These are phyloP conservation scores for Luvunga scandens DNA, from an alignment of 345 rosid genomes.

Conservation along the genomic window DNA sequence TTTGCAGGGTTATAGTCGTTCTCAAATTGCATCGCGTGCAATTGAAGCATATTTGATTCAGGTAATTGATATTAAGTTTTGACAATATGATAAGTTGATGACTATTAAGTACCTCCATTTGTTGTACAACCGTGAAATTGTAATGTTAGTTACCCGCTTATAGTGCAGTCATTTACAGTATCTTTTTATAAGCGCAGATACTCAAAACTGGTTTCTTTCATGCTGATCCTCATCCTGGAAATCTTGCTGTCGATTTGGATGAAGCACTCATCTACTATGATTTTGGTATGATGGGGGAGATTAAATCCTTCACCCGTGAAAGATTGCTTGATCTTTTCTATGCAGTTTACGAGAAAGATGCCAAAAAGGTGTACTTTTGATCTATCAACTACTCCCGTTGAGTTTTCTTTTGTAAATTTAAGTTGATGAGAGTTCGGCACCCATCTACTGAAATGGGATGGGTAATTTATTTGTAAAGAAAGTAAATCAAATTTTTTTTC, in stretches of 20 bases:
- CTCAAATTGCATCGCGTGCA: slow-evolving; percentile 82
- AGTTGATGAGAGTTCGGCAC: neutral
- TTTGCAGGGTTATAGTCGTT: slow-evolving; percentile 57
- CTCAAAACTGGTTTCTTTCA: slow-evolving; percentile 94
- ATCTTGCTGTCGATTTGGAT: slow-evolving; percentile 84
- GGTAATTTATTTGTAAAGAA: neutral
- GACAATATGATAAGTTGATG: neutral
- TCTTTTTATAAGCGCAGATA: slow-evolving; percentile 47
- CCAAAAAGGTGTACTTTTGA: slow-evolving; percentile 61
- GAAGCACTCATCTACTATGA: slow-evolving; percentile 88
- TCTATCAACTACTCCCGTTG: slow-evolving; percentile 8
- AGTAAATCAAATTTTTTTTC: neutral
- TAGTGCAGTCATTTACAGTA: slow-evolving; percentile 4
- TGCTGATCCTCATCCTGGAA: slow-evolving; percentile 99
- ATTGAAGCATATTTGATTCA: slow-evolving; percentile 93
- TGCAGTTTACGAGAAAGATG: slow-evolving; percentile 91
- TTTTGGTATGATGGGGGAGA: slow-evolving; percentile 99
- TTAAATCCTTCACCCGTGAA: slow-evolving; percentile 80
- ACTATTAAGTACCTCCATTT: neutral
- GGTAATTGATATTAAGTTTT: slow-evolving; percentile 37
- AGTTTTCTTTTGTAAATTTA: neutral
- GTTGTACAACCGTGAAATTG: neutral
- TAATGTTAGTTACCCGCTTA: neutral
- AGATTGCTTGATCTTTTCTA: slow-evolving; percentile 89
- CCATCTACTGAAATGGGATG: neutral